Percentiles rank a stretch among this genome's conserved stretches.
Evolutionary conservation across 805 yeast genomes (phyloP).

Genomic region (Yueomyces sinensis): DNA sequence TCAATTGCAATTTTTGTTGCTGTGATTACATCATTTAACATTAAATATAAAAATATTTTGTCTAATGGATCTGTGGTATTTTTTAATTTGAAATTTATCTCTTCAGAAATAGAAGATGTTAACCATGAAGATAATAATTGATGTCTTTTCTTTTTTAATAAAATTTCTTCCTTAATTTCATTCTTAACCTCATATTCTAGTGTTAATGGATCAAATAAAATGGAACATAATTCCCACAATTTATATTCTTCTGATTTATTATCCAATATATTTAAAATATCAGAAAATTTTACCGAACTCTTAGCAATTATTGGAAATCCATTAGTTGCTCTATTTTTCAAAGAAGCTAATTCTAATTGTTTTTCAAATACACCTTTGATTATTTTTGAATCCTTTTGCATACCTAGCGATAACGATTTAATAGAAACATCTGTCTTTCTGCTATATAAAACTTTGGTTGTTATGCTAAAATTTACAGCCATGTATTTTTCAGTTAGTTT

Average conservation of each 20-base stretch:
- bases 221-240: constrained; percentile 46
- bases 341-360: constrained; percentile 13
- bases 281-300: constrained; percentile 24
- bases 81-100: constrained; percentile 23
- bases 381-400: not conserved
- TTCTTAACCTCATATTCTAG: constrained; percentile 12
- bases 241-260: constrained; percentile 14
- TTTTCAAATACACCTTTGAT: constrained; percentile 2
- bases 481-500: constrained; percentile 11
- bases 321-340: constrained; percentile 18
- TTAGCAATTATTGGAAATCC: constrained; percentile 27
- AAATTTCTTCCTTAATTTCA: constrained; percentile 9
- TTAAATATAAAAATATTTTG: constrained; percentile 34
- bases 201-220: constrained; percentile 39
- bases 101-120: constrained; percentile 27
- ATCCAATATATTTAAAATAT: constrained; percentile 8
- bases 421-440: not conserved
- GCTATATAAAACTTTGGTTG: constrained; percentile 7
- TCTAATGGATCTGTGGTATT: constrained; percentile 32
- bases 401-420: no score
- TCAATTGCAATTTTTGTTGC: constrained; percentile 53
- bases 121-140: constrained; percentile 46
- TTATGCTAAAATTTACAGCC: constrained; percentile 13
- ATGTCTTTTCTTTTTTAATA: constrained; percentile 28
- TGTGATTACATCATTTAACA: constrained; percentile 41